Evolutionary conservation across 768 basidiomycete species (phyloP).

Genomic region (Naganishia antarctica): DNA sequence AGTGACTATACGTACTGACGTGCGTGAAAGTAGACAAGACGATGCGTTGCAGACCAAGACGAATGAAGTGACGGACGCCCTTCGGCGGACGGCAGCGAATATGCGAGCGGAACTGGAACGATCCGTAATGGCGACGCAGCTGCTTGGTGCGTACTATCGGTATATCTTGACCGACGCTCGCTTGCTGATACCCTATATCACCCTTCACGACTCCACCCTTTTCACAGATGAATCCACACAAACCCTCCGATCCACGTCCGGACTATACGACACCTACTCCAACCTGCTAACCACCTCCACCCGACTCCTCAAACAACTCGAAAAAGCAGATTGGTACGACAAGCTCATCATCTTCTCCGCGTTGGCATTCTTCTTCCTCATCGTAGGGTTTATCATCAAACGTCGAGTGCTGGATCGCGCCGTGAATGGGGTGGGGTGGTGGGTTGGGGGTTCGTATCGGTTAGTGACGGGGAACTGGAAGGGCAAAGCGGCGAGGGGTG

Average conservation of each 20-base stretch:
- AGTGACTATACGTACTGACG: not conserved
- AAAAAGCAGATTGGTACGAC: slow-evolving; percentile 88
- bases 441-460: slow-evolving; percentile 52
- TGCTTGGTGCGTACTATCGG: slow-evolving; percentile 71
- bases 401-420: slow-evolving; percentile 77
- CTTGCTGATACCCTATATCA: no score
- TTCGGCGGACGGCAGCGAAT: slow-evolving; percentile 73
- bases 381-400: slow-evolving; percentile 80
- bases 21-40: slow-evolving; percentile 52
- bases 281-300: slow-evolving; percentile 72
- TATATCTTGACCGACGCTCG: no score
- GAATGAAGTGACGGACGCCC: slow-evolving; percentile 77
- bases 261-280: slow-evolving; percentile 68
- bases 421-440: slow-evolving; percentile 76
- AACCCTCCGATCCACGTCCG: slow-evolving; percentile 67
- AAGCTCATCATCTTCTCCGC: slow-evolving; percentile 75
- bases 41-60: slow-evolving; percentile 85
- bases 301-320: slow-evolving; percentile 76
- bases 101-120: slow-evolving; percentile 92
- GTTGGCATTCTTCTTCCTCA: slow-evolving; percentile 75
- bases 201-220: not conserved
- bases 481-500: slow-evolving; percentile 13
- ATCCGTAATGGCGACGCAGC: slow-evolving; percentile 76
- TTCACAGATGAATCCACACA: slow-evolving; percentile 68
- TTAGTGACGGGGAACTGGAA: slow-evolving; percentile 28